These are phyloP conservation scores for Metarhizium sp. DNA, from an alignment of 2,329 filamentous ascomycete species.

Conservation along the genomic window DNA sequence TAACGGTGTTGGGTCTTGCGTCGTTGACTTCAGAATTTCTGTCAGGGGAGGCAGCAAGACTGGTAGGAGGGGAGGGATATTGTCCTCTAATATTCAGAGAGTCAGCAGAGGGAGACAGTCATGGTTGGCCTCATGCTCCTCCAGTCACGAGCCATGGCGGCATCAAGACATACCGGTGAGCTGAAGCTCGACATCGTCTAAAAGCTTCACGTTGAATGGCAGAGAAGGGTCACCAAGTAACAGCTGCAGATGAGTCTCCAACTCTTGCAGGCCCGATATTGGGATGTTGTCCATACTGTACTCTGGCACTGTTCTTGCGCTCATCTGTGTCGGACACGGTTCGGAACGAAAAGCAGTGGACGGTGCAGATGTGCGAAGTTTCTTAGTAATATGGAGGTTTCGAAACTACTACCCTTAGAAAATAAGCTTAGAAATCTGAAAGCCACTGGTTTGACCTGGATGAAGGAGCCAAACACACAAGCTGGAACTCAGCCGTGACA, in stretches of 20 bases:
- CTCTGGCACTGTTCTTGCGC: conserved; percentile 24
- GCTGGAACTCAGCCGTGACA: too few relatives aligned
- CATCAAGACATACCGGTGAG: conserved; percentile 34
- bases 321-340: conserved; percentile 12
- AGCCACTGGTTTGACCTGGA: too few relatives aligned
- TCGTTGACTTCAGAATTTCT: conserved; percentile 40
- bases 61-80: conserved; percentile 41
- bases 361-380: not conserved
- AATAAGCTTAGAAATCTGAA: too few relatives aligned
- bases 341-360: not conserved
- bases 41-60: conserved; percentile 45
- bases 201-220: conserved; percentile 37
- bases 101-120: not conserved
- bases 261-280: conserved; percentile 42
- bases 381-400: not conserved
- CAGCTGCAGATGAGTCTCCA: conserved; percentile 43
- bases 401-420: not conserved
- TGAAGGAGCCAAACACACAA: too few relatives aligned
- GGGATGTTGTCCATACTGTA: conserved; percentile 32
- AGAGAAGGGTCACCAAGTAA: conserved; percentile 34
- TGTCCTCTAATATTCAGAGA: conserved; percentile 29
- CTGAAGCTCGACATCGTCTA: conserved; percentile 51
- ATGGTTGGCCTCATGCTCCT: not conserved
- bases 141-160: not conserved
- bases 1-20: conserved; percentile 39